Conservation (phyloP, 192 early-diverging fungal genomes). For the Coemansia sp. region DNA sequence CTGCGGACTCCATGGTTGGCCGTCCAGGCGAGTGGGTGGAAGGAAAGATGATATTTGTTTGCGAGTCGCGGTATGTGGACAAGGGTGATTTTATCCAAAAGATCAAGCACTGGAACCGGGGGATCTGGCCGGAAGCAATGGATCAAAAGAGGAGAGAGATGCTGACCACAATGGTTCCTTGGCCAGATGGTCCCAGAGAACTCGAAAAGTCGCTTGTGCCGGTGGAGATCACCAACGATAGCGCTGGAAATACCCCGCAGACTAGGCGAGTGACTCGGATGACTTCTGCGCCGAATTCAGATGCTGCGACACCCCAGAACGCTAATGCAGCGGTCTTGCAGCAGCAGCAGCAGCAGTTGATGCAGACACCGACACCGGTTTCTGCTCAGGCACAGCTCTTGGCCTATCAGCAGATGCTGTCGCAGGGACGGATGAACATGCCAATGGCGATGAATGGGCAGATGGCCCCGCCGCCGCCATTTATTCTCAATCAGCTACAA, state of each 20-base stretch:
- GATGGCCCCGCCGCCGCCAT: slow-evolving; percentile 12
- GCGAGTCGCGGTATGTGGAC: slow-evolving; percentile 47
- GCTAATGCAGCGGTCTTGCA: not conserved
- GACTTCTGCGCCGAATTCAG: slow-evolving; percentile 17
- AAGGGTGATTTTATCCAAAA: slow-evolving; percentile 45
- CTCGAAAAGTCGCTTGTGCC: slow-evolving; percentile 24
- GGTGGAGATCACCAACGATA: slow-evolving; percentile 4
- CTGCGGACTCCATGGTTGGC: slow-evolving; percentile 29
- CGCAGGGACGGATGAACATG: slow-evolving; percentile 28
- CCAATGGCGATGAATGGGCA: slow-evolving; percentile 8
- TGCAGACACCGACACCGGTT: slow-evolving; percentile 11
- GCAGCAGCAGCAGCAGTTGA: not conserved
- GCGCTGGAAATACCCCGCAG: slow-evolving; percentile 22
- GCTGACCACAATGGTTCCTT: slow-evolving; percentile 34
- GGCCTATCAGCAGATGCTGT: slow-evolving; percentile 36
- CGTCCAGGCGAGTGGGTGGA: slow-evolving; percentile 38
- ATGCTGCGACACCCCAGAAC: slow-evolving; percentile 2
- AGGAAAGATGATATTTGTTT: slow-evolving; percentile 38
- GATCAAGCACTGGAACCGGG: slow-evolving; percentile 34
- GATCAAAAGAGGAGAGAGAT: slow-evolving; percentile 23
- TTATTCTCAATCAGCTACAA: slow-evolving; percentile 5
- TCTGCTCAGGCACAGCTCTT: slow-evolving; percentile 24
- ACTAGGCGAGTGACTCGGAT: slow-evolving; percentile 33
- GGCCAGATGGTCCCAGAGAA: slow-evolving; percentile 29
- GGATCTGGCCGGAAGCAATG: slow-evolving; percentile 41